Evolutionary conservation across 2,329 filamentous ascomycete genomes (phyloP).

Genomic region (Microdochium paspali): DNA sequence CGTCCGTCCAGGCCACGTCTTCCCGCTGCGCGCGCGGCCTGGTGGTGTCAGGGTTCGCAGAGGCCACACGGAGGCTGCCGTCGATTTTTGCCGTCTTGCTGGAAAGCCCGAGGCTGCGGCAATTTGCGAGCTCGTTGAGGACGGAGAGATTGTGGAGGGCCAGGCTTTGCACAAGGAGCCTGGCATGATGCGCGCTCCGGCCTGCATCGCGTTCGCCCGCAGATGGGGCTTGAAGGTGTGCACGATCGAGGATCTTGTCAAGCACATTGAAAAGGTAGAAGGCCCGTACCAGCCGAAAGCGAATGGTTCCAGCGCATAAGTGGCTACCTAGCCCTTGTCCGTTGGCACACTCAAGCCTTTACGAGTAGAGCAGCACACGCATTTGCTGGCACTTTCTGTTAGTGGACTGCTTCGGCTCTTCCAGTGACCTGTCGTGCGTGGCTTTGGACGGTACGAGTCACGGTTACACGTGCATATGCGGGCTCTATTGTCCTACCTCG

Average conservation of each 20-base stretch:
- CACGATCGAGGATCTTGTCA: constrained; percentile 85
- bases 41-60: constrained; percentile 73
- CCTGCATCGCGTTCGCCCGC: constrained; percentile 78
- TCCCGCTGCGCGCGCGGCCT: constrained; percentile 69
- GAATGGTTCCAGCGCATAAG: not conserved
- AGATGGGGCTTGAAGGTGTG: constrained; percentile 87
- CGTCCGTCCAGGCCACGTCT: constrained; percentile 78
- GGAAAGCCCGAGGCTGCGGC: constrained; percentile 70
- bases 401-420: no score
- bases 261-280: constrained; percentile 68
- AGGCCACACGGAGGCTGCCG: constrained; percentile 89
- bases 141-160: constrained; percentile 64
- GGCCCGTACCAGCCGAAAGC: constrained; percentile 21
- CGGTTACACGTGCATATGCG: no score
- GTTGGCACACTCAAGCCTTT: no score
- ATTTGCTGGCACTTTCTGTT: no score
- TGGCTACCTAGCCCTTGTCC: no score
- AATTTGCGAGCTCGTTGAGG: constrained; percentile 87
- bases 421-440: no score
- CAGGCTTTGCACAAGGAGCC: constrained; percentile 53
- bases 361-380: no score
- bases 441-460: no score
- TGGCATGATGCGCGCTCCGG: constrained; percentile 90
- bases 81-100: constrained; percentile 81
- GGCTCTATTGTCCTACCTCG: no score